Evolutionary conservation across 2,329 filamentous ascomycete species (phyloP), one percentile per base, ranked within the genome.

Genomic region (Colletotrichum sp.): DNA sequence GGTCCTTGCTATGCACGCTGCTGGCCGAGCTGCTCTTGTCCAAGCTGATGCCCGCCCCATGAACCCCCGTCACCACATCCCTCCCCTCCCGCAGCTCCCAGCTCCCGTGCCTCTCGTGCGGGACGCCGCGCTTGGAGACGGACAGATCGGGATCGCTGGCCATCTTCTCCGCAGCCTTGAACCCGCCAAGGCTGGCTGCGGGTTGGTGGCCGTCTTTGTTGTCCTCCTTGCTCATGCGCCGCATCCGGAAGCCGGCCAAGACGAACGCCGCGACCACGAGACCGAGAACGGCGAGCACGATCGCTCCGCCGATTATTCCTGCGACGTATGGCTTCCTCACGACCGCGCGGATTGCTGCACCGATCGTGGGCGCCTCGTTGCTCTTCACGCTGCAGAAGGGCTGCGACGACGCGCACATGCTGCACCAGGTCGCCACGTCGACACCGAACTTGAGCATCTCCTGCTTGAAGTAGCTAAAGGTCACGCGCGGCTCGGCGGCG

Each of bases 51-150:
- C 70, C 81, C 30, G 61, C 76, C 18, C 77, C 77, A 4, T 61
- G n/a, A 21, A 21, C n/a, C 10, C 43, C 43, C 43, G 67, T 66
- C 63, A 18, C 48, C 12, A 34, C 80, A 7, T 76, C 78, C 2
- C 75, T 76, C 18, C 80, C 81, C 28, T 79, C 78, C 2, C 80
- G 78, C 67, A 90, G 80, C 78, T 90, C 88, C 88, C 88, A 90
- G 79, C 88, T 89, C 2, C 88, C 88, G 16, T 87, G 80, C 8
- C 88, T 85, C 77, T 87, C 88, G 38, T 89, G 87, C 5, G 83
- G 82, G 6, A 78, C 81, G 8, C 80, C 80, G 58, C 81, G 83
- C 18, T 26, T 69, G 2, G 84, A 83, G 5, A 88, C 81, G 1
- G 82, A 79, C 5, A 90, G 81, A 72, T 90, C 88, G 0, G 81